Evolutionary conservation across 169 alveolate genomes (phyloP).

Genomic region (Plasmodium gallinaceum): DNA sequence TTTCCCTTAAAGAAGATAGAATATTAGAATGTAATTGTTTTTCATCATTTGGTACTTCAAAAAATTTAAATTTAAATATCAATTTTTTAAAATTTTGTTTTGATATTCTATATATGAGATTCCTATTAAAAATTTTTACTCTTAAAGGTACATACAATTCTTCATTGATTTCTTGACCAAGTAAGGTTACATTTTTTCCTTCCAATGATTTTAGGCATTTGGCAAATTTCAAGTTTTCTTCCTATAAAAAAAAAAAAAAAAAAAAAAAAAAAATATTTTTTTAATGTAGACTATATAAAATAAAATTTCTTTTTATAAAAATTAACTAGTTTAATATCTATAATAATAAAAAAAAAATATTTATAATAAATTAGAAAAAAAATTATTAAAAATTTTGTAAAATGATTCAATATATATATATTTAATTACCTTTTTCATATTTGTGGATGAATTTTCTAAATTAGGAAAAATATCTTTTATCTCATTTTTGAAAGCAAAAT

Average conservation of each 20-base stretch:
- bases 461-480: conserved; percentile 22
- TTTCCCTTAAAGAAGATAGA: conserved; percentile 33
- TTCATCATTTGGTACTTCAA: conserved; percentile 1
- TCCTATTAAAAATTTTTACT: conserved; percentile 31
- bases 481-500: conserved; percentile 26
- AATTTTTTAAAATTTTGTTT: conserved; percentile 39
- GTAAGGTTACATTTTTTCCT: conserved; percentile 48
- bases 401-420: no score
- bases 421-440: no score
- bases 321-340: no score
- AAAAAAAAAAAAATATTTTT: no score
- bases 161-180: conserved; percentile 12
- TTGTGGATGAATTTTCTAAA: neutral
- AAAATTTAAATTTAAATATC: conserved; percentile 27
- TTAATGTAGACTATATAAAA: no score
- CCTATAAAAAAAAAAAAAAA: neutral
- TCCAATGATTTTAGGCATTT: conserved; percentile 43
- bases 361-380: no score
- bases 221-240: neutral
- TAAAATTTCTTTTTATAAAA: no score
- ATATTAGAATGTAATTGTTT: neutral
- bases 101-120: conserved; percentile 29
- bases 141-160: conserved; percentile 54
- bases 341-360: no score
- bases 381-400: no score